A percentile compares a stretch with the other conserved stretches of the same genome.
phyloP scores from a whole-genome alignment of 2,329 filamentous ascomycete species.

The Xylariaceae sp. region DNA sequence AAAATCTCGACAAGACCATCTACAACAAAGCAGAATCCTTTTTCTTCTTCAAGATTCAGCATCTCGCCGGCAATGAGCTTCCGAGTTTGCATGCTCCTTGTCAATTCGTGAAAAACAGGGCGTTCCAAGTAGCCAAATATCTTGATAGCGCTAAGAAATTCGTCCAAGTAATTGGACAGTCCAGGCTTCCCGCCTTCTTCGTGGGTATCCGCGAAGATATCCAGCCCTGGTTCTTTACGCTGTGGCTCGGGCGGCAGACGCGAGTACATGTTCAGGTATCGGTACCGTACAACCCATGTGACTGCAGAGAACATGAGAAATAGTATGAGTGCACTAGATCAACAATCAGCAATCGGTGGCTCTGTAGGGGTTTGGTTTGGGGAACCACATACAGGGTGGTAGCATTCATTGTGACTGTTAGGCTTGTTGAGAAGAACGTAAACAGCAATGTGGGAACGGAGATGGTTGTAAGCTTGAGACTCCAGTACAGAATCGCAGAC shows the following conservation, averaged over 20 bases:
- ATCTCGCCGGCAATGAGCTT: conserved; percentile 96
- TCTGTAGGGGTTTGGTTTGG: neutral
- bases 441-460: conserved; percentile 87
- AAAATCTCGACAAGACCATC: conserved; percentile 97
- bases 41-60: conserved; percentile 90
- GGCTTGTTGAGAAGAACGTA: conserved; percentile 50
- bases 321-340: conserved; percentile 47
- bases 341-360: conserved; percentile 36
- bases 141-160: conserved; percentile 97
- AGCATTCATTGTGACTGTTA: conserved; percentile 98
- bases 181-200: conserved; percentile 87
- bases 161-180: conserved; percentile 92
- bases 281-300: conserved; percentile 91
- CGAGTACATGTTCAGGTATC: conserved; percentile 95
- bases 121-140: conserved; percentile 96
- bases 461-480: conserved; percentile 79
- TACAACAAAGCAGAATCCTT: conserved; percentile 95
- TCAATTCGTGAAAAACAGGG: conserved; percentile 95
- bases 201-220: conserved; percentile 88
- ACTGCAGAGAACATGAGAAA: conserved; percentile 78
- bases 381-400: conserved; percentile 69
- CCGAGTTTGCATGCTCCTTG: conserved; percentile 94
- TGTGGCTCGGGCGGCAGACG: conserved; percentile 90
- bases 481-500: conserved; percentile 65
- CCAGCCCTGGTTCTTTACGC: conserved; percentile 90